Conservation (phyloP, 2,329 filamentous ascomycete species). For the Cytospora leucostoma region DNA sequence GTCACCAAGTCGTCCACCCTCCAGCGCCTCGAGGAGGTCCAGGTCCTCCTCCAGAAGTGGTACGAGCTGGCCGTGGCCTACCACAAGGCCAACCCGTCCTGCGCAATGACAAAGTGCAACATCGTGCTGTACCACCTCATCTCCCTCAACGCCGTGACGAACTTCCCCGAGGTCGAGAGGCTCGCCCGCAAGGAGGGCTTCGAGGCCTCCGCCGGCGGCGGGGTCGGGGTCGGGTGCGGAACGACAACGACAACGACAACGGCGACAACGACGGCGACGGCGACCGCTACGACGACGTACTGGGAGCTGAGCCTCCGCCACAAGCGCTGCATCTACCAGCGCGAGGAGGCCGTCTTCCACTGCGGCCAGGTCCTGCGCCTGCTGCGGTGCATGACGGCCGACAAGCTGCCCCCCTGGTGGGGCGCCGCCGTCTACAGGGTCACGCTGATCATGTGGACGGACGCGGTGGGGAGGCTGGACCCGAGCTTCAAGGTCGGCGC, state of each 20-base stretch:
- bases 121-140: conserved; percentile 71
- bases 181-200: conserved; percentile 63
- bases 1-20: conserved; percentile 63
- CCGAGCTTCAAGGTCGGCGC: conserved; percentile 38
- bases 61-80: conserved; percentile 63
- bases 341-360: conserved; percentile 66
- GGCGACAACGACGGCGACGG: no score
- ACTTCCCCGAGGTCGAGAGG: conserved; percentile 67
- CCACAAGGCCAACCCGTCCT: conserved; percentile 56
- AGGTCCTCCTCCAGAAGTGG: conserved; percentile 65
- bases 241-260: no score
- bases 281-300: conserved; percentile 38
- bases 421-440: conserved; percentile 69
- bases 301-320: conserved; percentile 58
- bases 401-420: conserved; percentile 70
- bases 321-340: conserved; percentile 63
- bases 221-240: no score
- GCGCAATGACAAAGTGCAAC: conserved; percentile 63
- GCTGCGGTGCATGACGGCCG: conserved; percentile 59
- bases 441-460: conserved; percentile 62
- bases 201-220: conserved; percentile 42
- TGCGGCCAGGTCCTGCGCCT: conserved; percentile 67
- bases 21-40: conserved; percentile 63
- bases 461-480: conserved; percentile 57
- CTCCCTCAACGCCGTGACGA: conserved; percentile 67